These are phyloP conservation scores for Perkinsus olseni DNA, from an alignment of 169 alveolate species.

Conservation along the genomic window DNA sequence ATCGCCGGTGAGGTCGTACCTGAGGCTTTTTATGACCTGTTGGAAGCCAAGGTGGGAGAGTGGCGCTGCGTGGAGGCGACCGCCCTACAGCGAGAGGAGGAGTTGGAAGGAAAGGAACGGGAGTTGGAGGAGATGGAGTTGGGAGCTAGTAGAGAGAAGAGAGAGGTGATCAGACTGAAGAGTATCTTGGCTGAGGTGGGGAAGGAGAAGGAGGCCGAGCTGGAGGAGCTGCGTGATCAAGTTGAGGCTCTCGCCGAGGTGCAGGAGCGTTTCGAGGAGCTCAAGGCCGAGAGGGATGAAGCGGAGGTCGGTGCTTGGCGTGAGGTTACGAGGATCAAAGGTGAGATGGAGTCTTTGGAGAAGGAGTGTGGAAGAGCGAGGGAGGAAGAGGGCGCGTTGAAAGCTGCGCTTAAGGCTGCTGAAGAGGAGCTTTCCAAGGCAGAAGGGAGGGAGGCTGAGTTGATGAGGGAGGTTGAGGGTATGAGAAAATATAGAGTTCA, in stretches of 20 bases:
- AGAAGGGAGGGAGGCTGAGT: neutral
- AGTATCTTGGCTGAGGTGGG: neutral
- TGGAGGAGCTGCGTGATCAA: neutral
- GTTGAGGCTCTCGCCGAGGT: neutral
- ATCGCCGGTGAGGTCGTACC: neutral
- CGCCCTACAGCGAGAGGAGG: neutral
- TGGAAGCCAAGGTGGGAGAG: neutral
- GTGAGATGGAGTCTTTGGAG: neutral
- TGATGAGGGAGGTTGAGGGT: no score
- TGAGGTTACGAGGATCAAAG: neutral
- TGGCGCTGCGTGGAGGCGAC: neutral
- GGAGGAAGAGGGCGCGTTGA: neutral
- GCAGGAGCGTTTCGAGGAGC: neutral
- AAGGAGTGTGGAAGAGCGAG: neutral
- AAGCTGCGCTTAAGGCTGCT: neutral
- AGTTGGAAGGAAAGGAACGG: neutral
- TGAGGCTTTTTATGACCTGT: neutral
- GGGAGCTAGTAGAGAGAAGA: neutral
- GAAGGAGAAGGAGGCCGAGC: neutral
- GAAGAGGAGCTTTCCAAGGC: neutral
- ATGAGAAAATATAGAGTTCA: no score
- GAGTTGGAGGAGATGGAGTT: neutral
- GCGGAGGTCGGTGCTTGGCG: neutral
- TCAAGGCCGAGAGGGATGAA: neutral
- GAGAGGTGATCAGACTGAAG: neutral